Evolutionary conservation across 208 protist genomes (phyloP), one percentile per base, ranked within the genome.

Genomic region (Trichomonas gallinae): DNA sequence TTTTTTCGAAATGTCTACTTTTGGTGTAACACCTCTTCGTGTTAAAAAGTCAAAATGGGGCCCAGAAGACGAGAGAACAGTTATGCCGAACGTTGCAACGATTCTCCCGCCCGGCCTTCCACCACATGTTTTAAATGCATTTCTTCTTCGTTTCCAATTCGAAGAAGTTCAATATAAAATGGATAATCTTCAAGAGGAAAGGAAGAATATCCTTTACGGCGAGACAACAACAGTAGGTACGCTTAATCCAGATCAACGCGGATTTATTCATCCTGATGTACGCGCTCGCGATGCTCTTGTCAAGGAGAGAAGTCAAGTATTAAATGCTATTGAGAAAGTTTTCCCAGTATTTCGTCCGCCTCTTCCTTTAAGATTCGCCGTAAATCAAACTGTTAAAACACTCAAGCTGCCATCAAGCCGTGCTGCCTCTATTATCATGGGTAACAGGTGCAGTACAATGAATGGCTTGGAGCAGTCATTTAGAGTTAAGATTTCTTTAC

Each of bases 121-220:
- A 2, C 44, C 87, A 51, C 40, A 93, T 38, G 17, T 51, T 34
- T 44, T 93, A 34, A 42, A 93, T 36, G 44, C 87, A 26, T 93
- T 38, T 93, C 31, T 93, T 36, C 26, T 93, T 34, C 4, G 87
- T 26, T 93, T 93, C 36, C 87, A 93, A 26, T 31, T 93, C 31
- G 87, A 93, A 93, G 87, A 93, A 93, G 87, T 93, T 38, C n/a
- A 93, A 51, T 93, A 93, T 38, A 93, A 93, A 38, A 48, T 93
- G 17, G 46, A 51, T 9, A 8, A 93, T 51, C 87, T 93, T 21
- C 40, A 93, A 38, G 87, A 93, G 4, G 87, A 93, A 36, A 23
- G 17, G 3, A 48, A 34, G 15, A 93, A 93, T 15, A 44, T 93
- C 36, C 0, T 40, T 6, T 93, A 58, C 45, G 87, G 87, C 9